Conservation (phyloP, 306 rosid genomes). For the Crataegus laevigata region DNA sequence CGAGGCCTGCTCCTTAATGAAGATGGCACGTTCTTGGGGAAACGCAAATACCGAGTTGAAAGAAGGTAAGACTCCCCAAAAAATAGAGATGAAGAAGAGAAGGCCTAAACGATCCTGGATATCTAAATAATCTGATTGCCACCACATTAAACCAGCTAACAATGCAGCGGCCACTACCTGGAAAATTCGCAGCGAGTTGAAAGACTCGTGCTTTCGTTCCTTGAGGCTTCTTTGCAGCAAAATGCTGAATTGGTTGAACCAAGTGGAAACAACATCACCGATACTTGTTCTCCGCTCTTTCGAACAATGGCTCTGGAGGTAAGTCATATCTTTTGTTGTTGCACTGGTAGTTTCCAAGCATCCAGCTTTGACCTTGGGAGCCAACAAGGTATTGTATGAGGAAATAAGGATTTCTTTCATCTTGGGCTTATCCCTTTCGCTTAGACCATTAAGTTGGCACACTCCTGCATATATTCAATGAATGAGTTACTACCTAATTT, state of each 20-base stretch:
- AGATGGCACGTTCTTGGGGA: conserved; percentile 83
- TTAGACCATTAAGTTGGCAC: conserved; percentile 41
- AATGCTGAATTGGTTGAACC: conserved; percentile 65
- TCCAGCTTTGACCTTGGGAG: conserved; percentile 57
- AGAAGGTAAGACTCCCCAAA: conserved; percentile 92
- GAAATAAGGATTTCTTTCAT: conserved; percentile 58
- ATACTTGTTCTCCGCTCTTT: conserved; percentile 13
- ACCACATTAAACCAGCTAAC: conserved; percentile 86
- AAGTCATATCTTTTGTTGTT: conserved; percentile 18
- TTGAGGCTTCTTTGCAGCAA: conserved; percentile 81
- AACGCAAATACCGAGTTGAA: conserved; percentile 78
- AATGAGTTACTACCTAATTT: neutral
- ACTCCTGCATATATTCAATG: conserved; percentile 46
- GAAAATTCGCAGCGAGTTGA: conserved; percentile 57
- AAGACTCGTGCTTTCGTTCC: conserved; percentile 79
- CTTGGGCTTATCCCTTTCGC: conserved; percentile 54
- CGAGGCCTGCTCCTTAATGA: conserved; percentile 69
- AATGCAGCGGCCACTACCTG: conserved; percentile 69
- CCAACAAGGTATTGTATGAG: conserved; percentile 64
- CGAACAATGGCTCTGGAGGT: conserved; percentile 15
- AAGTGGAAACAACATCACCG: conserved; percentile 23
- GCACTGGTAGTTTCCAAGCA: conserved; percentile 34
- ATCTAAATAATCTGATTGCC: conserved; percentile 63
- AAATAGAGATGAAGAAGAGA: conserved; percentile 84
- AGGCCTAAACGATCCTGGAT: conserved; percentile 85